Evolutionary conservation across 495 filamentous ascomycete species (phyloP), one percentile per base, ranked within the genome.

Genomic region (Aspergillus kassunensis): DNA sequence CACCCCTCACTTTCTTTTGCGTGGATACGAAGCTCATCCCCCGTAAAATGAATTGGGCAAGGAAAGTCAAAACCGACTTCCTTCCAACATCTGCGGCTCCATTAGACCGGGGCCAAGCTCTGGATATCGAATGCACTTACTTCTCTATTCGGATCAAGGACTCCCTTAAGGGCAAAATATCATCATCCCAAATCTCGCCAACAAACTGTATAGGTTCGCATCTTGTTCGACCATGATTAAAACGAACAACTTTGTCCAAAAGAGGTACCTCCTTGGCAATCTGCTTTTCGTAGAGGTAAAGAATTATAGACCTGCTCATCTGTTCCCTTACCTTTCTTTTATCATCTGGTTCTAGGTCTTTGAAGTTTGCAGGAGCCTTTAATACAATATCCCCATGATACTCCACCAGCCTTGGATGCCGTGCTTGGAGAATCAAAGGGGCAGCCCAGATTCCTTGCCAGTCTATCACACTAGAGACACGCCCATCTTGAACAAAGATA

Each of bases 391-490:
- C 60, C 6, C 62, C 60, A 39, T 64, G 47, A 54, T 63, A 62
- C 42, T 66, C 55, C 24, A 68, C 43, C 23, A 68, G 48, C 16
- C 46, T n/a, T 20, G 59, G 44, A 34, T 60, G 60, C 15, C 53
- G 58, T 1, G 51, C 63, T 48, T 61, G 51, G 15, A 59, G 46
- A 15, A 63, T 64, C 16, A 70, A 56, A 13, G 65, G 65, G 11
- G 31, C 58, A 27, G 60, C 51, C 50, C 57, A 62, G 6, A 43
- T 50, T 0, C 57, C 56, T 52, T 71, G 61, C 66, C 67, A 69
- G 49, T 69, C 66, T 42, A 69, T 71, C 5, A 69, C 29, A 25
- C 64, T 60, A 3, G 62, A 53, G n/a, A 71, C 60, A 3, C 45
- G 56, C 0, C 50, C 52, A 10, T 60, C 30, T 45, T 60, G 39